Evolutionary conservation across 306 rosid genomes (phyloP), one percentile per base, ranked within the genome.

Genomic region (Cucumis hystrix): DNA sequence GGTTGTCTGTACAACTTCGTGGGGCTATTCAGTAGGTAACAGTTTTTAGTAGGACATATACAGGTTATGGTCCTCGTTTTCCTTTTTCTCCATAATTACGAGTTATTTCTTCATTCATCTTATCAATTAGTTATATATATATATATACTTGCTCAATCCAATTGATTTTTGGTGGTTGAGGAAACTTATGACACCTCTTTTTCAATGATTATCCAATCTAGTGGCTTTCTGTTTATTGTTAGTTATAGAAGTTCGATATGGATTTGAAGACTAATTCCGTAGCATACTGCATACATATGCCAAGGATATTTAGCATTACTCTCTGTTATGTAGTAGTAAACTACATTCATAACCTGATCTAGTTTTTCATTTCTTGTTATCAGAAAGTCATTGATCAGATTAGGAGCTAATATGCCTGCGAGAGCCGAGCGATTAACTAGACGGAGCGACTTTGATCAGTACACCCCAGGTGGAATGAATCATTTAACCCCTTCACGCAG

Each of bases 381-480:
- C 97, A 95, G 98, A 83, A 92, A 88, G 80, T 83, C 98, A 1
- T 80, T 92, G 84, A 95, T 95, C 80, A 89, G 99, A 58, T 66
- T 95, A 79, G 99, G 99, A 47, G 96, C 99, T 20, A 95, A 95
- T 62, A 90, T 86, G 98, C 98, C 99, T 3, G 99, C 97, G 6
- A 88, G 98, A 83, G 99, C 97, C 0, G 99, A 92, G 85, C 87
- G 89, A 56, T 83, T 89, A 92, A 84, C 90, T 11, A 85, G 99
- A 71, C 82, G 89, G 82, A 92, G 98, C 15, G 97, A 91, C 81
- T 91, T 92, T 0, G 93, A 92, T 88, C 97, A 87, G 59, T 92
- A 92, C 86, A 85, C 84, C 10, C 80, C 85, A 9, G 88, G 85
- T 35, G 93, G 96, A 41, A 79, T 80, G 37, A 91, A 86, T 75